These are phyloP conservation scores for Jatropha curcas DNA, from an alignment of 345 rosid species.

Conservation along the genomic window DNA sequence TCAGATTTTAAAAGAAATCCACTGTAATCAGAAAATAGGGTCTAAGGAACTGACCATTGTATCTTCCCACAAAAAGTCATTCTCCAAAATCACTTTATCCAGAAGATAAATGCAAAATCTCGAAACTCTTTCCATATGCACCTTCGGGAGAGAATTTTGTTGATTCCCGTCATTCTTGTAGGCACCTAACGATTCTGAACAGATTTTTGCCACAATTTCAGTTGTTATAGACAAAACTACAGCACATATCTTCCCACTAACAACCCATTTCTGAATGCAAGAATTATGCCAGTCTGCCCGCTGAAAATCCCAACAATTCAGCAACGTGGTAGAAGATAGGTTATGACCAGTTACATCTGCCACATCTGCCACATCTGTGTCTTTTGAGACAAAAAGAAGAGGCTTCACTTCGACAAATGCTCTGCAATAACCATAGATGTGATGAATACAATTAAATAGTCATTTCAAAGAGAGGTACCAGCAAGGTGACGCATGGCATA, in stretches of 20 bases:
- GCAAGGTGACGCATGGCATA: neutral
- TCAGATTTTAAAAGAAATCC: constrained; percentile 1
- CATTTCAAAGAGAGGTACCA: constrained; percentile 11
- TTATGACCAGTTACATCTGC: constrained; percentile 30
- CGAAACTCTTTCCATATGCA: constrained; percentile 46
- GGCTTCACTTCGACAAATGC: constrained; percentile 94
- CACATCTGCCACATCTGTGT: constrained; percentile 34
- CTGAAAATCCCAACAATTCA: constrained; percentile 52
- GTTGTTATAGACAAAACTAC: constrained; percentile 56
- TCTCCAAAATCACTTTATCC: constrained; percentile 54
- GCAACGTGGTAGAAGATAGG: constrained; percentile 18
- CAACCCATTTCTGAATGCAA: constrained; percentile 68
- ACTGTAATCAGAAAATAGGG: neutral
- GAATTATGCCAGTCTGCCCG: constrained; percentile 81
- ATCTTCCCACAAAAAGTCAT: constrained; percentile 70
- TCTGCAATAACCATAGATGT: constrained; percentile 44
- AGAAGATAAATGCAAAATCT: constrained; percentile 78
- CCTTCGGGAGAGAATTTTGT: constrained; percentile 33
- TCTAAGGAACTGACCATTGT: constrained; percentile 49
- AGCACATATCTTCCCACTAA: constrained; percentile 61
- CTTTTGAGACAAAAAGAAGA: constrained; percentile 56
- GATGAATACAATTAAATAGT: neutral
- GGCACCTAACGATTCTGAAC: constrained; percentile 29
- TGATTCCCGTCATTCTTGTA: constrained; percentile 17
- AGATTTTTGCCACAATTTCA: constrained; percentile 44